Evolutionary conservation across 2,329 filamentous ascomycete genomes (phyloP).

Genomic region (Ambrosiella cleistominuta): DNA sequence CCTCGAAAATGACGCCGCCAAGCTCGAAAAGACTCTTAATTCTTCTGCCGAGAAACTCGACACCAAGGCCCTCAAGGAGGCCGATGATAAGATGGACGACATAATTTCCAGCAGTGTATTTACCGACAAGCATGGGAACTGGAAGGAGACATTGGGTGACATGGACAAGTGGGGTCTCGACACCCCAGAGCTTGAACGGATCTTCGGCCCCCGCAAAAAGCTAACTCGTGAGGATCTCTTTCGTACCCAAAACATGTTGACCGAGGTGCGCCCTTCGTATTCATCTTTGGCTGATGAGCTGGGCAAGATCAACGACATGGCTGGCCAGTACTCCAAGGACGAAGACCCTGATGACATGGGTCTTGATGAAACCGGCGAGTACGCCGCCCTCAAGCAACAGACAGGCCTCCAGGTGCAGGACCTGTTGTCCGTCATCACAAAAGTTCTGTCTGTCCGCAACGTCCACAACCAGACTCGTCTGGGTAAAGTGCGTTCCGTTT

Average conservation of each 20-base stretch:
- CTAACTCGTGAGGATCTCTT: slow-evolving; percentile 11
- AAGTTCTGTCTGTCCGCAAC: slow-evolving; percentile 53
- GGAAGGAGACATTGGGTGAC: slow-evolving; percentile 22
- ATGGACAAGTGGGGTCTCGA: slow-evolving; percentile 17
- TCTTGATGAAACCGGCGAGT: slow-evolving; percentile 32
- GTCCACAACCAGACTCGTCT: slow-evolving; percentile 92
- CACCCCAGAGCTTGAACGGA: slow-evolving; percentile 14
- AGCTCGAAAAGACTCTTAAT: slow-evolving; percentile 10
- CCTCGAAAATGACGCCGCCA: slow-evolving; percentile 31
- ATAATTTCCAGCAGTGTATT: slow-evolving; percentile 11
- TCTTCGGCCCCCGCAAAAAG: slow-evolving; percentile 12
- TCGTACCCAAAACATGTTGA: slow-evolving; percentile 13
- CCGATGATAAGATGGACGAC: slow-evolving; percentile 10
- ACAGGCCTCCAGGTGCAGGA: slow-evolving; percentile 36
- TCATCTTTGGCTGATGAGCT: slow-evolving; percentile 23
- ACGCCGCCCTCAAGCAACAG: slow-evolving; percentile 33
- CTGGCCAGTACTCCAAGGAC: slow-evolving; percentile 31
- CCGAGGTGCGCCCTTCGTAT: slow-evolving; percentile 13
- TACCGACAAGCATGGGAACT: slow-evolving; percentile 16
- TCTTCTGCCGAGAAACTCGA: slow-evolving; percentile 6
- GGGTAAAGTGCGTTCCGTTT: slow-evolving; percentile 70
- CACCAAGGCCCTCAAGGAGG: slow-evolving; percentile 9
- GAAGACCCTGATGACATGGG: slow-evolving; percentile 33
- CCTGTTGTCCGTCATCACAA: slow-evolving; percentile 41
- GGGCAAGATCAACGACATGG: slow-evolving; percentile 35